A percentile compares a stretch with the other conserved stretches of the same genome.
phyloP scores from a whole-genome alignment of 495 filamentous ascomycete genomes.

The Pseudoneurospora amorphoporcata region DNA sequence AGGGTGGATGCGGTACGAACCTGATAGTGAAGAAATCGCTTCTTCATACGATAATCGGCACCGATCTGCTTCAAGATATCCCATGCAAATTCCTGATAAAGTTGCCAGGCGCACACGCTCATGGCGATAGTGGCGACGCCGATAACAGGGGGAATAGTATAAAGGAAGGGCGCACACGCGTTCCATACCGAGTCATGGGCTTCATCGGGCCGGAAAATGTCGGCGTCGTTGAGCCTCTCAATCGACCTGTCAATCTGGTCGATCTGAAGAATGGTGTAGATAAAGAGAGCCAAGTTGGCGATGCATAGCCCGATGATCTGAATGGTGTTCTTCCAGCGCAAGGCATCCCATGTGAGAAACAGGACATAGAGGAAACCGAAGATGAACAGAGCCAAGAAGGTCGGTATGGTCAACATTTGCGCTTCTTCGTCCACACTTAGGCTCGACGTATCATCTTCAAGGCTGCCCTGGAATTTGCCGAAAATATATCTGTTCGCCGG shows the following conservation, averaged over 20 bases:
- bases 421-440: slow-evolving; percentile 23
- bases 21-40: slow-evolving; percentile 92
- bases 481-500: slow-evolving; percentile 57
- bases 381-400: slow-evolving; percentile 91
- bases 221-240: slow-evolving; percentile 25
- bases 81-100: slow-evolving; percentile 98
- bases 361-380: slow-evolving; percentile 93
- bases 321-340: slow-evolving; percentile 95
- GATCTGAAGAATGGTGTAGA: slow-evolving; percentile 88
- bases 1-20: slow-evolving; percentile 35
- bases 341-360: slow-evolving; percentile 80
- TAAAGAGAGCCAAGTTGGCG: slow-evolving; percentile 79
- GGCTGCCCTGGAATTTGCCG: slow-evolving; percentile 49
- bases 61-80: slow-evolving; percentile 99
- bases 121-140: slow-evolving; percentile 62
- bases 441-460: slow-evolving; percentile 17
- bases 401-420: slow-evolving; percentile 62
- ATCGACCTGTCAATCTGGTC: slow-evolving; percentile 76
- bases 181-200: slow-evolving; percentile 46
- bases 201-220: slow-evolving; percentile 27
- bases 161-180: slow-evolving; percentile 60
- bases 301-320: slow-evolving; percentile 92
- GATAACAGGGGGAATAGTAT: slow-evolving; percentile 79
- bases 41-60: slow-evolving; percentile 92
- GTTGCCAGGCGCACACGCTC: slow-evolving; percentile 73